These are phyloP conservation scores for Cyanodermella asteris DNA, from an alignment of 2,329 filamentous ascomycete genomes.

Conservation along the genomic window DNA sequence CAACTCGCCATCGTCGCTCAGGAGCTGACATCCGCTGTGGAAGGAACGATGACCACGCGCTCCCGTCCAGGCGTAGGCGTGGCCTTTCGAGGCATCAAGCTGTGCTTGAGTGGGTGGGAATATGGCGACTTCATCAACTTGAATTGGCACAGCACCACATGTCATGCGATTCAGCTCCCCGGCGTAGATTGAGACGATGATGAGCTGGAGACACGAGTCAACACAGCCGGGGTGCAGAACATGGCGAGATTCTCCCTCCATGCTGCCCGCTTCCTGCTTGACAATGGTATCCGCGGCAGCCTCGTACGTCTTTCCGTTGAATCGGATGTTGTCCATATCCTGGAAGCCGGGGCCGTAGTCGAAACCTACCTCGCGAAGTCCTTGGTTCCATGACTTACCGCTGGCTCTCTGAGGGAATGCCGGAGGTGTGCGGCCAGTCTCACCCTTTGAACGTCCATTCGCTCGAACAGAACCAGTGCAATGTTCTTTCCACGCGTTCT, in stretches of 20 bases:
- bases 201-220: constrained; percentile 8
- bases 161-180: constrained; percentile 6
- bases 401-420: constrained; percentile 10
- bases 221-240: constrained; percentile 5
- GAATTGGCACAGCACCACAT: constrained; percentile 7
- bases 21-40: constrained; percentile 4
- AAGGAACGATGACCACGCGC: constrained; percentile 4
- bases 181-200: constrained; percentile 7
- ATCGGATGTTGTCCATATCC: constrained; percentile 13
- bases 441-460: constrained; percentile 6
- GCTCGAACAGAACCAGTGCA: constrained; percentile 11
- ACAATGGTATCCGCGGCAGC: background rate
- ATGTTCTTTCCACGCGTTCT: constrained; percentile 10
- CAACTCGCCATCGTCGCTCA: constrained; percentile 2
- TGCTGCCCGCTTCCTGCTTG: background rate
- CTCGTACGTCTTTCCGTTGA: constrained; percentile 6
- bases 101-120: too few species aligned
- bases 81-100: too few species aligned
- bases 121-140: constrained; percentile 7
- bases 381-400: constrained; percentile 7
- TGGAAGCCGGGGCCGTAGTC: constrained; percentile 6
- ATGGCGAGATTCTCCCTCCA: constrained; percentile 2
- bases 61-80: constrained; percentile 5
- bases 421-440: constrained; percentile 4
- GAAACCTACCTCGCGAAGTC: constrained; percentile 5